phyloP scores from a whole-genome alignment of 495 filamentous ascomycete species.

The Recurvomyces mirabilis region DNA sequence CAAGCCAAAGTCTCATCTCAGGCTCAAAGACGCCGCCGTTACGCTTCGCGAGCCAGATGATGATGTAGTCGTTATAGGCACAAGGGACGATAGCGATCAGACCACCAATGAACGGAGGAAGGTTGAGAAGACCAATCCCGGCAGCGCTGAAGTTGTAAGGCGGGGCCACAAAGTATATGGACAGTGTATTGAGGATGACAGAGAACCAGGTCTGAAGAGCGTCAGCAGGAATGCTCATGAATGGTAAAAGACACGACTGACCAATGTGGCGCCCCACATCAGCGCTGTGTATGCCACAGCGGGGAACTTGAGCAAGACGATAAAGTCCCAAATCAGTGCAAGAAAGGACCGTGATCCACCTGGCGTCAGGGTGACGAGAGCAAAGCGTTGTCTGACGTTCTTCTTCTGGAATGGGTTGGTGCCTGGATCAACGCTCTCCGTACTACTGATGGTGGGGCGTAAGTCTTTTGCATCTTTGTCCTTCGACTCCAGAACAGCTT shows the following conservation, averaged over 20 bases:
- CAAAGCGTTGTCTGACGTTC: constrained; percentile 2
- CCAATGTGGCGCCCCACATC: constrained; percentile 5
- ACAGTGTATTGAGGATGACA: constrained; percentile 3
- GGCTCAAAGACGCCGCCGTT: constrained; percentile 56
- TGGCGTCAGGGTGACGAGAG: constrained; percentile 1
- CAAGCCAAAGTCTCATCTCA: constrained; percentile 53
- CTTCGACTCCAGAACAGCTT: background rate
- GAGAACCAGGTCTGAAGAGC: no score
- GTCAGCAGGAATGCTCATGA: no score
- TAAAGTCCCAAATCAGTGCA: background rate
- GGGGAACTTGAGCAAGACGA: constrained; percentile 3
- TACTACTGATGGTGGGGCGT: background rate
- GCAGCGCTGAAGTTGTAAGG: constrained; percentile 9
- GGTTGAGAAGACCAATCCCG: constrained; percentile 7
- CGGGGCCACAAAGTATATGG: constrained; percentile 2
- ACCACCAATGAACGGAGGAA: constrained; percentile 37
- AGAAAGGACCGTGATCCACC: constrained; percentile 8
- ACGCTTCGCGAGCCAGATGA: constrained; percentile 40
- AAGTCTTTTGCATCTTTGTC: background rate
- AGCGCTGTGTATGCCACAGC: constrained; percentile 7
- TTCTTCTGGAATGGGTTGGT: constrained; percentile 8
- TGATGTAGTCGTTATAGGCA: constrained; percentile 38
- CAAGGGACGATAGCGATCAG: constrained; percentile 39
- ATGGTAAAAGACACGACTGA: no score
- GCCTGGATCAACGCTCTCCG: no score